Percentiles rank a stretch among this genome's conserved stretches.
Evolutionary conservation across 2,329 filamentous ascomycete species (phyloP).

Genomic region (Diaporthe vexans): DNA sequence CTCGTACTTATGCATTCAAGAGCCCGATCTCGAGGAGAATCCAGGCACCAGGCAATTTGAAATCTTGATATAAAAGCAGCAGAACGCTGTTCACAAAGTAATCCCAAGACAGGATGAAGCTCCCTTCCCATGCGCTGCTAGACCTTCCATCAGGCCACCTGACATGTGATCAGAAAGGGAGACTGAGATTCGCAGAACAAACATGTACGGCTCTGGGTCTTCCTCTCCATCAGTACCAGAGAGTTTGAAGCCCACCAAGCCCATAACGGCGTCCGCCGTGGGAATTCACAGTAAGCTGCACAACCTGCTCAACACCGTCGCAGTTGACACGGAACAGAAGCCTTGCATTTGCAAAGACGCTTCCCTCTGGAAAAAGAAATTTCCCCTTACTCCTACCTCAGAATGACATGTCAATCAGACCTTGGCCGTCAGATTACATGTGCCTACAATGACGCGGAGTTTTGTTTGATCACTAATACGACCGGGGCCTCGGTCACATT

Average conservation of each 20-base stretch:
- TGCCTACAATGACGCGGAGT: background rate
- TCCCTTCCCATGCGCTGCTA: background rate
- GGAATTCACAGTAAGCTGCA: too few species aligned
- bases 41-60: background rate
- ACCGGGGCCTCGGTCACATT: background rate
- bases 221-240: too few species aligned
- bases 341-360: too few species aligned
- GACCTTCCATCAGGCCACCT: background rate
- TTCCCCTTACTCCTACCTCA: too few species aligned
- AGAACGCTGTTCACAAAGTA: background rate
- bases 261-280: too few species aligned
- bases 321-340: too few species aligned
- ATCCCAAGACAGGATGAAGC: background rate
- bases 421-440: background rate
- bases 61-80: background rate
- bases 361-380: too few species aligned
- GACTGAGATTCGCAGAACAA: background rate
- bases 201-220: too few species aligned
- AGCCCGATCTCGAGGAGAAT: background rate
- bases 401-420: background rate
- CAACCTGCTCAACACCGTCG: too few species aligned
- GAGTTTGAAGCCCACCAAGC: too few species aligned
- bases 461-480: conserved; percentile 18
- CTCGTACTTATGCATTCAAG: too few species aligned
- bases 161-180: background rate